Percentiles rank a stretch among this genome's conserved stretches.
phyloP scores from a whole-genome alignment of 1,139 yeast species.

The Suhomyces taliae region DNA sequence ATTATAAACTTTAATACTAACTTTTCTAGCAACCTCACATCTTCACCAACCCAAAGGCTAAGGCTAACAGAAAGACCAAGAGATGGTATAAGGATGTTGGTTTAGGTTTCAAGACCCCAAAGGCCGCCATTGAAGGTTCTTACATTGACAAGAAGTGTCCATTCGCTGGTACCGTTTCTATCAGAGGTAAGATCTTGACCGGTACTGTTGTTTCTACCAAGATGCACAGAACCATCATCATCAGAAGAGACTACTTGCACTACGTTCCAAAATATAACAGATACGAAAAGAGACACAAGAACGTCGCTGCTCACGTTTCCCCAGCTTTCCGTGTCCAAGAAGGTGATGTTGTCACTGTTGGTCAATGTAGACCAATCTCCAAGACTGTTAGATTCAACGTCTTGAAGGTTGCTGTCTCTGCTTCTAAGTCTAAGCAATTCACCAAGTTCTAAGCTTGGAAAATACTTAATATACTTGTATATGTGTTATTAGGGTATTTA shows the following conservation, averaged over 20 bases:
- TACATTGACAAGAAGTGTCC: slow-evolving; percentile 99
- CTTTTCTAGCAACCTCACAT: slow-evolving; percentile 93
- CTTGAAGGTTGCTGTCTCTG: slow-evolving; percentile 89
- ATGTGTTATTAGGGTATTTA: slow-evolving; percentile 17
- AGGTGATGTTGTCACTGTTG: slow-evolving; percentile 99
- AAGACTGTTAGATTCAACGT: slow-evolving; percentile 99
- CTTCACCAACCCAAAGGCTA: slow-evolving; percentile 99
- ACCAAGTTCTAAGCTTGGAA: slow-evolving; percentile 74
- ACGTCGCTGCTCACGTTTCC: slow-evolving; percentile 98
- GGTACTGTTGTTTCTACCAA: slow-evolving; percentile 99
- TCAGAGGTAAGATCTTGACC: slow-evolving; percentile 99
- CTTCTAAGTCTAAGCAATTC: slow-evolving; percentile 92
- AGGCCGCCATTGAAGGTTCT: slow-evolving; percentile 95
- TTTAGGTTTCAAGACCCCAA: slow-evolving; percentile 99
- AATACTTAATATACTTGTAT: slow-evolving; percentile 7
- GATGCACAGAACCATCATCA: slow-evolving; percentile 99
- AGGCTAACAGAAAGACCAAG: slow-evolving; percentile 98
- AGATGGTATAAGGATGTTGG: slow-evolving; percentile 99
- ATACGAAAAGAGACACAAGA: slow-evolving; percentile 99
- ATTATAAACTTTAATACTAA: slow-evolving; percentile 27
- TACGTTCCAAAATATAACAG: slow-evolving; percentile 99
- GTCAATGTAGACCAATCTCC: slow-evolving; percentile 99
- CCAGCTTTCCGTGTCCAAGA: slow-evolving; percentile 99
- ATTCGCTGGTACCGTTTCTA: slow-evolving; percentile 93
- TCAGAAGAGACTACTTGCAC: slow-evolving; percentile 99